Evolutionary conservation across 495 filamentous ascomycete species (phyloP).

Genomic region (Aspergillus biplanus): DNA sequence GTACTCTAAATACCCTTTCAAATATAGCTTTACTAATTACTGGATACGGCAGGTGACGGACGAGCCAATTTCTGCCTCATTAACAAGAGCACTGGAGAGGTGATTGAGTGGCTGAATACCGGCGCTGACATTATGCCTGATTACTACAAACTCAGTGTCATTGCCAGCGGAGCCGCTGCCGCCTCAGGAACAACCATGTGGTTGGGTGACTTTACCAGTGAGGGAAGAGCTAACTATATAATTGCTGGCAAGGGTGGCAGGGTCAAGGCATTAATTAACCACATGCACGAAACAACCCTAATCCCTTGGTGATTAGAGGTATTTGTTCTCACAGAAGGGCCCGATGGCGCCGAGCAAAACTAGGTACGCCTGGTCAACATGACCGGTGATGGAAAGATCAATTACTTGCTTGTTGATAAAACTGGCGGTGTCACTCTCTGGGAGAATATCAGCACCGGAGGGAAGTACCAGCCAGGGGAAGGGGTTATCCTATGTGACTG

Average conservation of each 20-base stretch:
- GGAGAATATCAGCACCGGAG: conserved; percentile 3
- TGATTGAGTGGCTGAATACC: conserved; percentile 9
- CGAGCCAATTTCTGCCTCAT: background rate
- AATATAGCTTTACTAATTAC: background rate
- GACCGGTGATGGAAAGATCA: background rate
- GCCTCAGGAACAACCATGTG: background rate
- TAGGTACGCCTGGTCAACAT: background rate
- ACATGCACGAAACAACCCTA: background rate
- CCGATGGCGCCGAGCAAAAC: background rate
- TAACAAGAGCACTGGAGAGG: background rate
- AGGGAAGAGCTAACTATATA: conserved; percentile 8
- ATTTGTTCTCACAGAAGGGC: background rate
- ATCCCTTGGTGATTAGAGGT: background rate
- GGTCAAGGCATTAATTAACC: background rate
- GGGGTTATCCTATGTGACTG: conserved; percentile 13
- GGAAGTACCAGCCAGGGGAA: conserved; percentile 11
- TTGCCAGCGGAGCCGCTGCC: conserved; percentile 3
- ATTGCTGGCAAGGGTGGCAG: conserved; percentile 3
- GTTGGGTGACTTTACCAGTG: conserved; percentile 1
- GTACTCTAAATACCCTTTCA: background rate
- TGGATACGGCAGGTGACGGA: background rate
- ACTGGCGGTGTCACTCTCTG: background rate
- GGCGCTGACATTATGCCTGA: conserved; percentile 5
- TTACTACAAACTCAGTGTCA: conserved; percentile 8
- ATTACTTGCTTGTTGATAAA: conserved; percentile 3